phyloP scores from a whole-genome alignment of 345 rosid species.

The Heritiera fomes region DNA sequence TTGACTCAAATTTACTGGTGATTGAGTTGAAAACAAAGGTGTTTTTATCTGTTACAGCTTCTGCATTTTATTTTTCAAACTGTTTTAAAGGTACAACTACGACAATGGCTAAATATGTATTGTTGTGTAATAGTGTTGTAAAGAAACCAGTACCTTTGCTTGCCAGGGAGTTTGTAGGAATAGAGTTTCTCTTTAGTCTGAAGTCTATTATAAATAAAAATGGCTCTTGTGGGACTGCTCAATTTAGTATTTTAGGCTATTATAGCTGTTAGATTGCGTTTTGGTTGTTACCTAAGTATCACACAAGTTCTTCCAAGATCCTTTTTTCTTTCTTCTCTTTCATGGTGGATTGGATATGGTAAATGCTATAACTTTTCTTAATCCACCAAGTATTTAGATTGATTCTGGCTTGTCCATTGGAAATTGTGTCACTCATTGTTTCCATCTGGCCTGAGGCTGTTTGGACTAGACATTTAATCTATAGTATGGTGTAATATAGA shows the following conservation, averaged over 20 bases:
- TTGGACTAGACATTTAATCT: background rate
- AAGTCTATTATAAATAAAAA: background rate
- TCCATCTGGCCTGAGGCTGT: background rate
- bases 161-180: background rate
- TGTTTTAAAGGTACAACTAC: background rate
- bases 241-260: background rate
- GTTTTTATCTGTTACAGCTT: background rate
- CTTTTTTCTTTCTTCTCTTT: background rate
- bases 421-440: background rate
- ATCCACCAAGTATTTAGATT: background rate
- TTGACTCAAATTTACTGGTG: conserved; percentile 6
- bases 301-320: background rate
- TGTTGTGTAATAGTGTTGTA: background rate
- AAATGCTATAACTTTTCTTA: background rate
- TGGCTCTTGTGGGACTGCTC: background rate
- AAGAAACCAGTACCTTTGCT: background rate
- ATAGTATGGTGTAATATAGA: background rate
- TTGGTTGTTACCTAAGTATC: background rate
- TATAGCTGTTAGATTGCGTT: conserved; percentile 2
- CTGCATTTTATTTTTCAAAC: background rate
- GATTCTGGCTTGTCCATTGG: background rate
- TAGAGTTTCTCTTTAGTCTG: background rate
- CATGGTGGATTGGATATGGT: background rate
- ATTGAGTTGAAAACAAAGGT: background rate
- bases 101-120: background rate